Evolutionary conservation across 495 filamentous ascomycete species (phyloP), one percentile per base, ranked within the genome.

Genomic region (Penicillium canescens): DNA sequence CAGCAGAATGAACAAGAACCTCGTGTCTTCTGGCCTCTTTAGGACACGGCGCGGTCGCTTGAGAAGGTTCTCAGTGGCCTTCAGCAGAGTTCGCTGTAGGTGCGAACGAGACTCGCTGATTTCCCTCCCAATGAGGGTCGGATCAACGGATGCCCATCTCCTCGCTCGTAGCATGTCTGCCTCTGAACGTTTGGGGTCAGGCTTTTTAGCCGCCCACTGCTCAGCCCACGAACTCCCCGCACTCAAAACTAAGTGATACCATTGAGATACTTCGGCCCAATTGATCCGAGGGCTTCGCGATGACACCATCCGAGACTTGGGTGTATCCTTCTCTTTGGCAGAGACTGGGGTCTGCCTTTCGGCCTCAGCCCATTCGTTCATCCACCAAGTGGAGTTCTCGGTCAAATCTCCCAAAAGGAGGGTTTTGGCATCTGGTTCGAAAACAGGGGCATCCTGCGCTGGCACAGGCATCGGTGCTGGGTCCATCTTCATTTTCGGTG

Each of bases 311-410:
- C 69, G 67, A 50, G 66, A 61, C 16, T 54, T 58, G 36, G 54
- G 59, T 0, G 59, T 42, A 14, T 38, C 28, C 42, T 61, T 70
- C 7, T 71, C 69, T 54, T 63, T 69, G 1, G 61, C 24, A 48
- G 57, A 57, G 1, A 57, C 33, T 46, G 62, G 63, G 39, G 60
- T 56, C 9, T 59, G 53, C 3, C 63, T 60, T 39, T 65, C 64
- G 7, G 53, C 47, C 41, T 67, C 59, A 10, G 72, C 65, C 52
- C 65, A 61, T 51, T 80, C 76, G 18, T 85, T 86, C 46, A 83
- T 88, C 89, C 89, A 94, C 90, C 89, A 94, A 12, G 81, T 81
- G 2, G 90, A 90, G 63, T 93, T 94, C 66, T 94, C 89, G 0
- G 86, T 86, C 55, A 94, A 72, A 54, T 93, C 83, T 12, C 90